Conservation (phyloP, 176 grass and related monocot species). For the Eragrostis nindensis region DNA sequence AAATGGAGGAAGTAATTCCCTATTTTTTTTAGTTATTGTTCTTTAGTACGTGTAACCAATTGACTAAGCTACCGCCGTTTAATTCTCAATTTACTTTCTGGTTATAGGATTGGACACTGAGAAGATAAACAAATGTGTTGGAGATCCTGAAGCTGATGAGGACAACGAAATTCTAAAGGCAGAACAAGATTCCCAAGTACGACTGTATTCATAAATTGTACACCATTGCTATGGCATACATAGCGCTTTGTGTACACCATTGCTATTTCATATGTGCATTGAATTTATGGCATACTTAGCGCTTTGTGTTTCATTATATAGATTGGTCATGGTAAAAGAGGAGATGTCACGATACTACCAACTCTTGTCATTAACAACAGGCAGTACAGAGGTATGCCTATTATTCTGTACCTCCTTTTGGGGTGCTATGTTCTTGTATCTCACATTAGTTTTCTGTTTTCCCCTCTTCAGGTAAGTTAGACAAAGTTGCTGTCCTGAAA, state of each 20-base stretch:
- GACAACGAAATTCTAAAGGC: constrained; percentile 83
- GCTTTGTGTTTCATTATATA: constrained; percentile 32
- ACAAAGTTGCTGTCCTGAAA: constrained; percentile 86
- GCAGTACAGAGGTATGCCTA: constrained; percentile 78
- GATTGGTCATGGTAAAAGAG: constrained; percentile 76
- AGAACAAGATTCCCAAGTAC: constrained; percentile 87
- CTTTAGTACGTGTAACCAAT: neutral
- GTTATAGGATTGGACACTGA: constrained; percentile 66
- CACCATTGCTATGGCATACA: constrained; percentile 22
- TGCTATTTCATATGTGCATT: constrained; percentile 9
- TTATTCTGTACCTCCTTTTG: constrained; percentile 30
- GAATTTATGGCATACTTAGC: constrained; percentile 32
- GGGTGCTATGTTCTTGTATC: constrained; percentile 37
- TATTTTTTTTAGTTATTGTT: constrained; percentile 7
- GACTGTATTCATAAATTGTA: constrained; percentile 16
- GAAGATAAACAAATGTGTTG: constrained; percentile 79
- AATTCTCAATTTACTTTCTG: constrained; percentile 9
- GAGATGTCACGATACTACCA: constrained; percentile 93
- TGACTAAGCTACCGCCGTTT: neutral
- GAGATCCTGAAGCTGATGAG: constrained; percentile 68
- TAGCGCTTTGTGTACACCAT: constrained; percentile 28
- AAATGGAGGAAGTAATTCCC: neutral
- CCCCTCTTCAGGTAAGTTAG: constrained; percentile 73
- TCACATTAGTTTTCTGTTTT: constrained; percentile 1
- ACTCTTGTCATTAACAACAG: constrained; percentile 88